phyloP scores from a whole-genome alignment of 2,329 filamentous ascomycete species.

The Ceratocystis alfenasii region DNA sequence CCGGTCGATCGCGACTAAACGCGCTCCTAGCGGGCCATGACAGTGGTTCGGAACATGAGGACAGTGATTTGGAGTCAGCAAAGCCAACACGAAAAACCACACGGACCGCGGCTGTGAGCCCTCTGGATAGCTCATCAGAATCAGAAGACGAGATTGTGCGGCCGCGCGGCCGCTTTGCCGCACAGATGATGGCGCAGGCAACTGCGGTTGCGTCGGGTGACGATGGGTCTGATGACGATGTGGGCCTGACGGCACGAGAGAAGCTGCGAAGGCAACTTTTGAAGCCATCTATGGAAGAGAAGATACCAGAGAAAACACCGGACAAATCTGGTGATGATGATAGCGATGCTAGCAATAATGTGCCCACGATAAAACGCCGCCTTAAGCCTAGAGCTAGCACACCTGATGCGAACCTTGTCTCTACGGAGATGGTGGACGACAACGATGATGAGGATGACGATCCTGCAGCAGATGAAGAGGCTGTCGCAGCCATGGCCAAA shows the following conservation, averaged over 20 bases:
- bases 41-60: conserved; percentile 38
- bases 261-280: conserved; percentile 17
- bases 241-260: conserved; percentile 16
- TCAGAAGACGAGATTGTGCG: conserved; percentile 31
- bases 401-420: conserved; percentile 28
- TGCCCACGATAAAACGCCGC: background rate
- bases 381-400: conserved; percentile 23
- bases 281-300: conserved; percentile 26
- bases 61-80: conserved; percentile 16
- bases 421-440: conserved; percentile 22
- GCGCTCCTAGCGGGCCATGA: conserved; percentile 42
- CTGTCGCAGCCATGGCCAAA: conserved; percentile 34
- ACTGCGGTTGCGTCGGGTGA: conserved; percentile 31
- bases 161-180: conserved; percentile 52
- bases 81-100: background rate
- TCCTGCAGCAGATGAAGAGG: conserved; percentile 32
- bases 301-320: conserved; percentile 27
- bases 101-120: background rate
- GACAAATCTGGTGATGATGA: conserved; percentile 28
- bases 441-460: conserved; percentile 30
- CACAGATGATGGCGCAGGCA: conserved; percentile 43
- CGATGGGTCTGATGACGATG: conserved; percentile 30
- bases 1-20: conserved; percentile 44
- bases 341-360: conserved; percentile 31
- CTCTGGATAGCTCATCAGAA: conserved; percentile 11